Percentiles rank a stretch among this genome's conserved stretches.
These are phyloP conservation scores for Lactarius sp. DNA, from an alignment of 768 basidiomycete species.

Conservation along the genomic window DNA sequence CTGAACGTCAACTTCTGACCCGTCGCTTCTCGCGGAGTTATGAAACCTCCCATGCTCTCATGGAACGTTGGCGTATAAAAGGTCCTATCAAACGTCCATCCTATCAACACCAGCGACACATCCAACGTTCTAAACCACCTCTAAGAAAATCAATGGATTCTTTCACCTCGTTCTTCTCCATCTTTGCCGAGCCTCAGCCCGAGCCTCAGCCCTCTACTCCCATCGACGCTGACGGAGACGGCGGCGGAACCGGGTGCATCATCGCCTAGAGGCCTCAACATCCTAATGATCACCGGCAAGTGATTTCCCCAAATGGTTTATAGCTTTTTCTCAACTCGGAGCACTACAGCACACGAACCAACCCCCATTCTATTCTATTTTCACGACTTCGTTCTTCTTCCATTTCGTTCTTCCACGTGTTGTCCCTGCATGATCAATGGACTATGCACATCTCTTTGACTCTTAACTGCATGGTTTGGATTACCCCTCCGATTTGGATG, in stretches of 20 bases:
- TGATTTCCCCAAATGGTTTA: neutral
- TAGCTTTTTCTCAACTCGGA: neutral
- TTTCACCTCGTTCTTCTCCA: neutral
- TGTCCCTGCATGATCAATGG: too few species aligned
- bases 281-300: neutral
- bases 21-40: too few species aligned
- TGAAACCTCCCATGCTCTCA: neutral
- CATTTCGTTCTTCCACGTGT: too few species aligned
- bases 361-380: too few species aligned
- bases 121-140: neutral
- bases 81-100: neutral
- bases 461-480: too few species aligned
- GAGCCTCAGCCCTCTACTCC: neutral
- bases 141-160: slow-evolving; percentile 5
- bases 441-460: too few species aligned
- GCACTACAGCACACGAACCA: too few species aligned
- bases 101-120: neutral
- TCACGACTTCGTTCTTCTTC: too few species aligned
- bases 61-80: neutral
- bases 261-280: neutral
- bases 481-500: too few species aligned
- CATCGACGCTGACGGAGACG: neutral
- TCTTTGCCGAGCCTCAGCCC: neutral
- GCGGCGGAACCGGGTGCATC: neutral
- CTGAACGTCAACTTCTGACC: too few species aligned